Evolutionary conservation across 257 asterid genomes (phyloP), one percentile per base, ranked within the genome.

Genomic region (Rehmannia glutinosa): DNA sequence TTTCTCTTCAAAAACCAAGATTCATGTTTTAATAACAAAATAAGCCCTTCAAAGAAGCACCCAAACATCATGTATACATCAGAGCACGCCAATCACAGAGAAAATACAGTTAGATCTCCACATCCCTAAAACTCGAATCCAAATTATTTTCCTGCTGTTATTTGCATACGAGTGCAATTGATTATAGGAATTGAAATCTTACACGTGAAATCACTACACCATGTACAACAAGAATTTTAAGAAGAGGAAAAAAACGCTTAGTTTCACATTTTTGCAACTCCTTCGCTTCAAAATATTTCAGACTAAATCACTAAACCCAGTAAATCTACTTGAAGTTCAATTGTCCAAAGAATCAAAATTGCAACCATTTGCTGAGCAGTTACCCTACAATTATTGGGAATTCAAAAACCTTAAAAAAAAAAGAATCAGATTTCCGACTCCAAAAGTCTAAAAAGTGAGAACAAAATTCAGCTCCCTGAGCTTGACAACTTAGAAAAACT

Each of bases 311-410:
- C 23, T 3, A 17, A 70, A 47, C 12, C 49, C 46, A 70, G 36
- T 12, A 62, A 28, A 45, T 49, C 60, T 32, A 62, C 39, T 55
- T 55, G 42, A 75, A 68, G 56, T 52, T 53, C 64, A 65, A 32
- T 32, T 8, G 19, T 16, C 46, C 15, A 70, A 30, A 69, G 53
- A 64, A 13, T 38, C 62, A 27, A 62, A 13, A 56, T 38, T 11
- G 41, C 42, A 68, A 57, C 47, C 58, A 62, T 15, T 56, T 6
- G 23, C 27, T 28, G 15, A 45, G 23, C 74, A 13, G 39, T 8
- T 15, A 53, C 51, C 35, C 60, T n/a, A 53, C 28, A 67, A 5
- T 42, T n/a, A 56, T 7, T 21, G 1, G 47, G 16, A 57, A 28
- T 63, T 20, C 9, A 27, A 38, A 41, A 56, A 50, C 23, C 61